Base-by-base conservation (phyloP, 2,329 filamentous ascomycete genomes). In the Aspergillus chevalieri region DNA sequence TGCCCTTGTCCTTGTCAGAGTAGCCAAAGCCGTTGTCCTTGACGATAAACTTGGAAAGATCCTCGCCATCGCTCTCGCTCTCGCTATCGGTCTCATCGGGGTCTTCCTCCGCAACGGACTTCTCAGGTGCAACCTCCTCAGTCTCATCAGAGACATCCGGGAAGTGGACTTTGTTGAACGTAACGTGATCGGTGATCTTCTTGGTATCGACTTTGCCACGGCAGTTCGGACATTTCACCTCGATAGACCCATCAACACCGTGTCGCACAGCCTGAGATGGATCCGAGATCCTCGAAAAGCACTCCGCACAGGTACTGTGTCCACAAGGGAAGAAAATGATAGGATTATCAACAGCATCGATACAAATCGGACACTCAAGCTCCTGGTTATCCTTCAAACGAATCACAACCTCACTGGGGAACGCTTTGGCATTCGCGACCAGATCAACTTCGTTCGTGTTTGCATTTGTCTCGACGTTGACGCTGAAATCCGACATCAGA, bases 321-420 rank as follows among this genome's bases (percentile, higher is more conserved):
- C 90, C 90, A 61, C 90, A 95, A 1, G 89, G 89, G 46, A 89
- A 76, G 65, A 91, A 85, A 54, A 95, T 87, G 3, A 80, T 80
- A 0, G 88, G 87, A 53, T 91, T 90, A 12, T 79, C 76, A 6
- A 85, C 81, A 2, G 77, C 83, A 60, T 95, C 90, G 51, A 87
- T 84, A 65, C 90, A 95, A 17, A 93, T 83, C 0, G 87, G 87
- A 61, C 90, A 95, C 63, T 91, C 85, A 45, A 92, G 88, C 2
- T 75, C 78, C 1, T 82, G 75, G 5, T 74, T 69, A 10, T 73
- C 70, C 54, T 75, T 86, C 62, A 93, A 78, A 6, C 88, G 81
- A n/a, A 73, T 62, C 15, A 94, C 76, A 10, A 89, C 86, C 2
- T 80, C 73, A 0, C 67, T 57, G 5, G 74, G 66, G 9, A 95